Evolutionary conservation across 495 filamentous ascomycete species (phyloP), one percentile per base, ranked within the genome.

Genomic region (Penicillium fimorum): DNA sequence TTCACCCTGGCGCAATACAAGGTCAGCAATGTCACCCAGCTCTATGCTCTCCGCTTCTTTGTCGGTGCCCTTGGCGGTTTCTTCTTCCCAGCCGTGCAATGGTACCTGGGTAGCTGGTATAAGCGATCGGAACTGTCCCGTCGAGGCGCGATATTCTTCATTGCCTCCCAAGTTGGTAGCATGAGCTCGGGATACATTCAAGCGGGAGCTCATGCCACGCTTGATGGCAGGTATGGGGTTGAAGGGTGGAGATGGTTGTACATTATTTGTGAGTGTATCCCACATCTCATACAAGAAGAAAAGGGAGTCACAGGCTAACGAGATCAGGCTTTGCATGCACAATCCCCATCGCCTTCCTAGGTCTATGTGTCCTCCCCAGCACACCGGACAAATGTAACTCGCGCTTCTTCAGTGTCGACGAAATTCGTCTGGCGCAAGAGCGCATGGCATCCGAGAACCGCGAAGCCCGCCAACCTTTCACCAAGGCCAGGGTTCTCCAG

Each of bases 41-140:
- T 69, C 6, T 67, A 67, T 43, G 76, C 83, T 25, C 76, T 89
- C 45, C 85, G 91, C 18, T 92, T 94, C 76, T 94, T 95, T 72
- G 82, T 95, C 47, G 90, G 91, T 30, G 90, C 93, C 51, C 82
- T 96, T 3, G 91, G 90, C 37, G 91, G 86, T 0, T 78, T 80
- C 24, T 96, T 94, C 62, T 90, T 94, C 5, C 91, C 91, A 6
- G 66, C 64, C 5, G 63, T 67, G 0, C 61, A 66, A 41, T 66
- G 61, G 63, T 64, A 64, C 43, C 53, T 73, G 15, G 70, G 70
- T 25, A 53, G 68, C 20, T 73, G 70, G 68, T 73, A 73, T 30
- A 64, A 67, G 32, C 58, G 66, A 35, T 60, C 63, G 9, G 70
- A 73, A 52, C 52, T 73, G 6, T 69, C 67, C 13, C 69, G 74